Percentiles rank a stretch among this genome's conserved stretches.
phyloP scores from a whole-genome alignment of 192 early-diverging fungal species.

The Rhizophagus prolifer region DNA sequence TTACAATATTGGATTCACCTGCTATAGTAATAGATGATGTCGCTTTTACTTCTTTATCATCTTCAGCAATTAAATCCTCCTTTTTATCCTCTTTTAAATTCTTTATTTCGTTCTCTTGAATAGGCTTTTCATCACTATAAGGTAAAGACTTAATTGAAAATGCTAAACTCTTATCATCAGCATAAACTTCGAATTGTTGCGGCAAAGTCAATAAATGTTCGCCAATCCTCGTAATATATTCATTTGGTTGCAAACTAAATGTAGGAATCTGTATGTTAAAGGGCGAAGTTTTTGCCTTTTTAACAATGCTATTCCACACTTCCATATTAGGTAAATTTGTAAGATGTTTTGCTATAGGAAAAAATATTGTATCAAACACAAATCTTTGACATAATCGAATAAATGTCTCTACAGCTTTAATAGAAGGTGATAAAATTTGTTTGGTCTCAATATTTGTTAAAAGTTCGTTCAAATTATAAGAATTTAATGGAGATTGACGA shows the following conservation, averaged over 20 bases:
- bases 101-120: slow-evolving; percentile 30
- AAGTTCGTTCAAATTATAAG: slow-evolving; percentile 41
- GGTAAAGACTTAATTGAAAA: slow-evolving; percentile 49
- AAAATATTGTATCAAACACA: slow-evolving; percentile 60
- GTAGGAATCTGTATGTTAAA: slow-evolving; percentile 47
- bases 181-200: slow-evolving; percentile 66
- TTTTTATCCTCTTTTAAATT: slow-evolving; percentile 22
- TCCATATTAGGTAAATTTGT: slow-evolving; percentile 42
- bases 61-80: background rate
- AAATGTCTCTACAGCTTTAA: slow-evolving; percentile 30
- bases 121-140: slow-evolving; percentile 33
- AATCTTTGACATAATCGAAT: slow-evolving; percentile 49
- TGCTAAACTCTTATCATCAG: slow-evolving; percentile 50
- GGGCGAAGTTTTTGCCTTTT: slow-evolving; percentile 19
- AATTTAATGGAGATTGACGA: slow-evolving; percentile 56
- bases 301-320: slow-evolving; percentile 39
- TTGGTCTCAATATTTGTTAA: slow-evolving; percentile 37
- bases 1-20: background rate
- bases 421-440: slow-evolving; percentile 10
- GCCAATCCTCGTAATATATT: slow-evolving; percentile 68
- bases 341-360: slow-evolving; percentile 49
- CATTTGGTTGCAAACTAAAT: slow-evolving; percentile 65
- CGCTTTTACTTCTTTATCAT: background rate
- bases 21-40: background rate
- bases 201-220: slow-evolving; percentile 68